Evolutionary conservation across 176 grass and related monocot species (phyloP), one percentile per base, ranked within the genome.

Genomic region (Pontederia crassipes): DNA sequence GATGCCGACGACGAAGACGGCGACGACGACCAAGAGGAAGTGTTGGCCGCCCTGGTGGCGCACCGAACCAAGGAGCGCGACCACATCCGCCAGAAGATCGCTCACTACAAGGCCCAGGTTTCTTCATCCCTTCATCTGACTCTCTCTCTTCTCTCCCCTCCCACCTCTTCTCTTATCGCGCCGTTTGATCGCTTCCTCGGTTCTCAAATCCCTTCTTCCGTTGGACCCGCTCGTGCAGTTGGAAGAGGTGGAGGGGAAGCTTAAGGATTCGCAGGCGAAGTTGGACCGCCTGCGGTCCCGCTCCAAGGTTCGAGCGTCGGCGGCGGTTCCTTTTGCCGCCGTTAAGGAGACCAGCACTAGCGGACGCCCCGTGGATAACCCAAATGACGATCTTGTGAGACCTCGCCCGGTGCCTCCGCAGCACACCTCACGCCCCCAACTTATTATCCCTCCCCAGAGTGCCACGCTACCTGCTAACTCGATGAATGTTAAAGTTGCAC

Each of bases 401-500:
- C 48, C 10, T 8, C 62, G 62, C 4, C 47, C 62, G 6, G 13
- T 17, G n/a, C 15, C 57, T 51, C 55, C 29, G 46, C 75, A 78
- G 49, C 58, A 9, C 9, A 1, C 59, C 45, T 50, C 27, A 1
- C 75, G 83, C 61, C 82, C 82, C 7, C 79, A 82, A 45, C 82
- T 90, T 67, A 45, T 90, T 52, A 80, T 90, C 52, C 87, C 76
- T 2, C 69, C 79, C n/a, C 11, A 54, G 17, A 82, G 45, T 76
- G 45, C 5, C 61, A 68, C 52, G 10, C 45, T 57, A 1, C 4
- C 71, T 40, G 26, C 49, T 26, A 64, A 66, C 12, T 58, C 65
- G 1, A 47, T 20, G 11, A 51, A 49, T 61, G 65, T 74, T 46
- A 68, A 49, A 1, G 46, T 55, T 56, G 80, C 80, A 62, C 80